A percentile compares a stretch with the other conserved stretches of the same genome.
Evolutionary conservation across 371 early-diverging fungal genomes (phyloP).

Genomic region (Mycotypha africana): DNA sequence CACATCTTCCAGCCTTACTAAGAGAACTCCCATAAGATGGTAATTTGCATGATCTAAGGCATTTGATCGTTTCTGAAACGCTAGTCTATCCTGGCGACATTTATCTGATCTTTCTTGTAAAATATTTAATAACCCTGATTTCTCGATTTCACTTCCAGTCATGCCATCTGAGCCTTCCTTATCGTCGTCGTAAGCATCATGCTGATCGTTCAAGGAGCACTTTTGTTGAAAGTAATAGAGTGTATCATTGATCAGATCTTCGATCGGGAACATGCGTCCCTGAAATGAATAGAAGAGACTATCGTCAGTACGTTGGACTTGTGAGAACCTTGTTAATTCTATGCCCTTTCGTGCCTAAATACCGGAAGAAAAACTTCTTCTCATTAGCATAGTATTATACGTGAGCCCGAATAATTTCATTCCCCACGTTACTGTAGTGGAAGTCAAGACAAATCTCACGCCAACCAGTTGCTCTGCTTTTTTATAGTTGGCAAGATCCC

Average conservation of each 20-base stretch:
- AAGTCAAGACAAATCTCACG: slow-evolving; percentile 14
- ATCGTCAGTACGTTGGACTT: no score
- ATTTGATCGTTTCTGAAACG: slow-evolving; percentile 2
- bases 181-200: no score
- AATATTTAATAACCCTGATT: no score
- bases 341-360: slow-evolving; percentile 10
- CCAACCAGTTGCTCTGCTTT: slow-evolving; percentile 13
- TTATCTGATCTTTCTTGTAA: slow-evolving; percentile 15
- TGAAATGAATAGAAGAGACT: no score
- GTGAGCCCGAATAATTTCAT: no score
- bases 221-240: no score
- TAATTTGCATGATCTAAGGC: slow-evolving; percentile 18
- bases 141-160: no score
- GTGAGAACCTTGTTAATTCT: slow-evolving; percentile 5
- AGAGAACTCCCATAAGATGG: slow-evolving; percentile 21
- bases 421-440: slow-evolving; percentile 18
- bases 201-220: no score
- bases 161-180: no score
- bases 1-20: no score
- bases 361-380: not conserved
- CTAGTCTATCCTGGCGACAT: slow-evolving; percentile 7
- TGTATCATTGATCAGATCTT: slow-evolving; percentile 13
- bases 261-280: slow-evolving; percentile 6
- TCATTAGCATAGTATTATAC: no score
- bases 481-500: slow-evolving; percentile 15